phyloP scores from a whole-genome alignment of 345 rosid genomes.

The Anastatica hierochuntica region DNA sequence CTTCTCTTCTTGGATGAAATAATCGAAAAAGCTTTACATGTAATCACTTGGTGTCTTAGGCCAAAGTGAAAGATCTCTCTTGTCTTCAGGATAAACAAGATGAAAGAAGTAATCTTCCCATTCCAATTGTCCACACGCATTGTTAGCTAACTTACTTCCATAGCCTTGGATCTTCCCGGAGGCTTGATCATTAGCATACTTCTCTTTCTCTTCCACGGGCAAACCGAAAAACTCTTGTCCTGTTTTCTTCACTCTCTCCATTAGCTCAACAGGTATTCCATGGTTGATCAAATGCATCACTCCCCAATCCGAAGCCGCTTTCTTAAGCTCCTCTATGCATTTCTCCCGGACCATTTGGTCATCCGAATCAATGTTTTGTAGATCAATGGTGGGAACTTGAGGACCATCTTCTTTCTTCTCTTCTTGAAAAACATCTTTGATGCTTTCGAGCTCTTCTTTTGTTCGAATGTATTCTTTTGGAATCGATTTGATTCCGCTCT shows the following conservation, averaged over 20 bases:
- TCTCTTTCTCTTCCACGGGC: conserved; percentile 80
- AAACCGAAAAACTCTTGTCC: conserved; percentile 59
- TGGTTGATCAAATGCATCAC: conserved; percentile 96
- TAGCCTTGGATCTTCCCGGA: conserved; percentile 81
- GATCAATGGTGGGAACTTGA: conserved; percentile 69
- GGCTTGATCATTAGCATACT: conserved; percentile 72
- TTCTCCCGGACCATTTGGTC: conserved; percentile 35
- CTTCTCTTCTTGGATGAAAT: not conserved
- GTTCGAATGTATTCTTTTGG: conserved; percentile 76
- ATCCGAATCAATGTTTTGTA: conserved; percentile 48
- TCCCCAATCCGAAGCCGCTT: conserved; percentile 74
- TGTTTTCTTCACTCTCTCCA: conserved; percentile 50
- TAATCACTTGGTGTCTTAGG: conserved; percentile 72
- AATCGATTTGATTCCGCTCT: conserved; percentile 62
- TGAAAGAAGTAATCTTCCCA: conserved; percentile 98
- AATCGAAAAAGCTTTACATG: conserved; percentile 41
- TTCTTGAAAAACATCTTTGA: conserved; percentile 66
- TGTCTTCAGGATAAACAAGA: conserved; percentile 66
- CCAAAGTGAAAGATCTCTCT: conserved; percentile 76
- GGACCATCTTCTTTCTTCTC: conserved; percentile 73
- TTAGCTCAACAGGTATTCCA: conserved; percentile 51
- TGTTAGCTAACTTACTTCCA: conserved; percentile 93
- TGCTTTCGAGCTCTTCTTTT: conserved; percentile 60
- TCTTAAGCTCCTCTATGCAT: conserved; percentile 43
- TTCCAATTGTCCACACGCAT: conserved; percentile 75